Percentiles rank a stretch among this genome's conserved stretches.
Conservation (phyloP, 805 yeast species). For the Kurtzmaniella fragi region DNA sequence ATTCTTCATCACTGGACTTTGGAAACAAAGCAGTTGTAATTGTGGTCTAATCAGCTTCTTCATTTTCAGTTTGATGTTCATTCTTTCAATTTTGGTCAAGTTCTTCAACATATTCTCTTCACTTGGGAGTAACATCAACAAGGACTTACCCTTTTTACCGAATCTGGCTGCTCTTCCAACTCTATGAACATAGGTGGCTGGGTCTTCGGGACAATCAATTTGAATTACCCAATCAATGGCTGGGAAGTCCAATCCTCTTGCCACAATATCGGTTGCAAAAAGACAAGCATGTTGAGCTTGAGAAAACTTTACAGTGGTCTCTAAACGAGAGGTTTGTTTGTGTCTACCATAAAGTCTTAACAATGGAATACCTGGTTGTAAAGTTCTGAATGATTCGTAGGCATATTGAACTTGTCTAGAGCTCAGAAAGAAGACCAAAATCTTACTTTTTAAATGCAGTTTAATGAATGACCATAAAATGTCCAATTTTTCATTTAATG, state of each 20-base stretch:
- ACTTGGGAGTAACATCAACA: slow-evolving; percentile 75
- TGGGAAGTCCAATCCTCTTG: slow-evolving; percentile 89
- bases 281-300: slow-evolving; percentile 76
- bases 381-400: slow-evolving; percentile 77
- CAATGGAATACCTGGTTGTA: slow-evolving; percentile 89
- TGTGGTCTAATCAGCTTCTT: slow-evolving; percentile 74
- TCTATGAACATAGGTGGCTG: slow-evolving; percentile 83
- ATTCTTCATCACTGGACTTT: slow-evolving; percentile 87
- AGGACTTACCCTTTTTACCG: slow-evolving; percentile 77
- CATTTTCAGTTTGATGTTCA: slow-evolving; percentile 71
- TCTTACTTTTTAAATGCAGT: slow-evolving; percentile 74
- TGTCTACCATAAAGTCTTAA: slow-evolving; percentile 86
- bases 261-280: slow-evolving; percentile 87
- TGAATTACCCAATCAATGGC: slow-evolving; percentile 95
- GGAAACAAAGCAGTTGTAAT: slow-evolving; percentile 84
- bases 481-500: slow-evolving; percentile 77
- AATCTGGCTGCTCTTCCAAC: slow-evolving; percentile 89
- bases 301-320: slow-evolving; percentile 72
- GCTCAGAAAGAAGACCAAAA: slow-evolving; percentile 79
- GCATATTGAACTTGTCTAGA: slow-evolving; percentile 89
- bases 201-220: slow-evolving; percentile 87
- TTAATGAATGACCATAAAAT: slow-evolving; percentile 81
- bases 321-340: slow-evolving; percentile 84
- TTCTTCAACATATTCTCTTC: slow-evolving; percentile 76
- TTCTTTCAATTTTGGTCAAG: slow-evolving; percentile 63